A percentile compares a stretch with the other conserved stretches of the same genome.
Evolutionary conservation across 2,329 filamentous ascomycete species (phyloP).

Genomic region (Gremmenia infestans): DNA sequence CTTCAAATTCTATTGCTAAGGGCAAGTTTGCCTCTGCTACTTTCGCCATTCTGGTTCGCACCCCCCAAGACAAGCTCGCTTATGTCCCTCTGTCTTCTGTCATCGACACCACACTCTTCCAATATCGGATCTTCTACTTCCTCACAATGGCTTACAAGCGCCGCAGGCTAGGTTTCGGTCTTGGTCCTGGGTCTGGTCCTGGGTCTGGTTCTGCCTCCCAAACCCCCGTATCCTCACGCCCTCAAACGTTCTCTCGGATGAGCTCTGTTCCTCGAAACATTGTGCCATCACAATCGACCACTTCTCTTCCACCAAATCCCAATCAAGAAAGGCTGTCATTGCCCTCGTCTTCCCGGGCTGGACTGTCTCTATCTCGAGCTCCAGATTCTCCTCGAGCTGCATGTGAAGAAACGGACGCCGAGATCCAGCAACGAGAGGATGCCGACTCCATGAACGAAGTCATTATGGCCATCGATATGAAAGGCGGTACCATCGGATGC

Average conservation of each 20-base stretch:
- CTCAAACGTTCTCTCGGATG: constrained; percentile 16
- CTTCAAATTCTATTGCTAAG: too few relatives aligned
- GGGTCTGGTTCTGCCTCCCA: constrained; percentile 7
- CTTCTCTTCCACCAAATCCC: constrained; percentile 12
- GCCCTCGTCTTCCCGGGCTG: constrained; percentile 6
- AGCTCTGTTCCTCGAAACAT: constrained; percentile 16
- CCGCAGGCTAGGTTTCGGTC: constrained; percentile 10
- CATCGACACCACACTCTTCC: not conserved
- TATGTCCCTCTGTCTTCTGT: not conserved
- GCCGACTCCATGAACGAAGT: constrained; percentile 58
- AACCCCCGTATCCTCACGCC: constrained; percentile 1
- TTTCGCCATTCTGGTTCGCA: too few relatives aligned
- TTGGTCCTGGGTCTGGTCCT: constrained; percentile 12
- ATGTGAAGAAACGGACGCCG: constrained; percentile 28
- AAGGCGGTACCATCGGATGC: constrained; percentile 68
- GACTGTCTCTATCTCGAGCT: constrained; percentile 4
- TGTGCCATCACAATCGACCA: constrained; percentile 10
- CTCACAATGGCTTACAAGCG: constrained; percentile 28
- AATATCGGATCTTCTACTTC: not conserved
- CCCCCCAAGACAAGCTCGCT: not conserved
- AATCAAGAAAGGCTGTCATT: constrained; percentile 13
- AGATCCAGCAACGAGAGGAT: constrained; percentile 33
- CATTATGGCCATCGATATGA: constrained; percentile 76
- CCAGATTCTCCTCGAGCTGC: constrained; percentile 8
- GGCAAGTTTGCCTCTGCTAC: too few relatives aligned